Percentiles rank a stretch among this genome's conserved stretches.
Conservation (phyloP, 495 filamentous ascomycete species). For the Mycothermus thermophilus region DNA sequence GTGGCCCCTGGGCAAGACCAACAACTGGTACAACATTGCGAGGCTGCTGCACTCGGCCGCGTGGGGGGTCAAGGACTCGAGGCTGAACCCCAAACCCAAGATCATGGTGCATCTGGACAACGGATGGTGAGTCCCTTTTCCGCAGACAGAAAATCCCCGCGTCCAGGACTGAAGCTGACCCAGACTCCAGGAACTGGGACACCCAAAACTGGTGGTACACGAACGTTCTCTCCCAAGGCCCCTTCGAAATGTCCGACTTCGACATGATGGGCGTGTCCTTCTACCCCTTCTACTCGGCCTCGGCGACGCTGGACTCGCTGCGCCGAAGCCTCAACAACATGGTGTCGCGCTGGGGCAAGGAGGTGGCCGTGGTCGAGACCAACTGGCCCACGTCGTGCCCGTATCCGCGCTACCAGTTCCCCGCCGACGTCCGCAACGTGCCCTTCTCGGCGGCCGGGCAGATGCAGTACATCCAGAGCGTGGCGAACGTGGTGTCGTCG, state of each 20-base stretch:
- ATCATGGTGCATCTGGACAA: slow-evolving; percentile 61
- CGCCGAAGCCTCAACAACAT: slow-evolving; percentile 44
- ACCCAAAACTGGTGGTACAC: slow-evolving; percentile 52
- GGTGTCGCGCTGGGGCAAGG: slow-evolving; percentile 43
- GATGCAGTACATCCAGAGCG: slow-evolving; percentile 37
- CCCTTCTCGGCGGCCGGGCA: slow-evolving; percentile 50
- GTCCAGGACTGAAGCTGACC: too few species aligned
- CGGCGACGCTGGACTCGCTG: slow-evolving; percentile 42
- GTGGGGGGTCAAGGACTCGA: slow-evolving; percentile 47
- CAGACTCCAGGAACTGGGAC: slow-evolving; percentile 40
- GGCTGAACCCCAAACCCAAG: slow-evolving; percentile 39
- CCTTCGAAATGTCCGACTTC: slow-evolving; percentile 41
- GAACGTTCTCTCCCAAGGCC: slow-evolving; percentile 38
- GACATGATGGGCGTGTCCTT: slow-evolving; percentile 59
- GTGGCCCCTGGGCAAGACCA: slow-evolving; percentile 44
- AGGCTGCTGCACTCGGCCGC: slow-evolving; percentile 47
- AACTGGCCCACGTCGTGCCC: slow-evolving; percentile 53
- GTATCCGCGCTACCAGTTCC: slow-evolving; percentile 40
- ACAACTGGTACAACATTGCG: slow-evolving; percentile 44
- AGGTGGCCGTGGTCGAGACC: slow-evolving; percentile 50
- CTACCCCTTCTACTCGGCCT: slow-evolving; percentile 51
- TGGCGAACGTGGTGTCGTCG: slow-evolving; percentile 39
- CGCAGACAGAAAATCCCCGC: too few species aligned
- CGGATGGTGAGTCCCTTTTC: slow-evolving; percentile 33
- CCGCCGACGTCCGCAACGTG: slow-evolving; percentile 40